phyloP scores from a whole-genome alignment of 2,329 filamentous ascomycete species.

The Cercospora canescens region DNA sequence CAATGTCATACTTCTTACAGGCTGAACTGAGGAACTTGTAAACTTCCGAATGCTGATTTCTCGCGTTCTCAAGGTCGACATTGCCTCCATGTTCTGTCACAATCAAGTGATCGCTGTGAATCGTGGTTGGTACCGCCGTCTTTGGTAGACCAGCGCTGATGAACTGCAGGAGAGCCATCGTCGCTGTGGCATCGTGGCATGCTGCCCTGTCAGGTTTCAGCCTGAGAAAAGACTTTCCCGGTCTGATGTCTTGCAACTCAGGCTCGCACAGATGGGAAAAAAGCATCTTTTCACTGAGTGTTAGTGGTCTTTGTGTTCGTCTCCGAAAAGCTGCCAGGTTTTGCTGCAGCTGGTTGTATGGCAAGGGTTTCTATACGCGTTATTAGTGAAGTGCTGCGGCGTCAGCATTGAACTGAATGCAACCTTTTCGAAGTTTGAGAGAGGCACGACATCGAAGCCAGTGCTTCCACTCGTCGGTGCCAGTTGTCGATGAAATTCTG shows the following conservation, averaged over 20 bases:
- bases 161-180: constrained; percentile 99
- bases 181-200: constrained; percentile 97
- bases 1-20: constrained; percentile 98
- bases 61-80: constrained; percentile 85
- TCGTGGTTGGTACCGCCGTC: constrained; percentile 88
- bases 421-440: constrained; percentile 4
- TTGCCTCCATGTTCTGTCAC: constrained; percentile 89
- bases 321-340: constrained; percentile 86
- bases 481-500: not conserved
- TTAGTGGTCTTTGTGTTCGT: constrained; percentile 87
- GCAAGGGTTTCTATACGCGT: not conserved
- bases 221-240: constrained; percentile 91
- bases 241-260: constrained; percentile 90
- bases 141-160: constrained; percentile 97
- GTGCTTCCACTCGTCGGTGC: not conserved
- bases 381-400: not conserved
- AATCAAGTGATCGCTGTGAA: constrained; percentile 98
- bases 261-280: constrained; percentile 98
- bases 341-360: constrained; percentile 54
- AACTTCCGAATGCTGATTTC: constrained; percentile 60
- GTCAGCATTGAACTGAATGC: not conserved
- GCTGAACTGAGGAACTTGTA: constrained; percentile 93
- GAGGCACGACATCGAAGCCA: not conserved
- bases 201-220: constrained; percentile 95
- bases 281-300: constrained; percentile 95